phyloP scores from a whole-genome alignment of 2,329 filamentous ascomycete species.

The Chrysosporium keratinophilum region DNA sequence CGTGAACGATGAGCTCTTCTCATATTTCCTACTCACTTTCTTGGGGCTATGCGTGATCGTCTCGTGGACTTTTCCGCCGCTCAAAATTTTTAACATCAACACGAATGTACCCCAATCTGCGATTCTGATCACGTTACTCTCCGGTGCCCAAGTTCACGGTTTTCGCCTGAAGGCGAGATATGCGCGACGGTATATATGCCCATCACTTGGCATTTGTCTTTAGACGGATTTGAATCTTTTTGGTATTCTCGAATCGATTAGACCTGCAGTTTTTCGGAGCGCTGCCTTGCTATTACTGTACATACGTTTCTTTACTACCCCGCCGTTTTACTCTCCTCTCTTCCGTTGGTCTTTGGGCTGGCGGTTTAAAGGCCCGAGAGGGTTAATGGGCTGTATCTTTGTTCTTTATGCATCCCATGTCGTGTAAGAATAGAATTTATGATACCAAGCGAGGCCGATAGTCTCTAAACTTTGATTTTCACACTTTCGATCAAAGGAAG shows the following conservation, averaged over 20 bases:
- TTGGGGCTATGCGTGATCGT: background rate
- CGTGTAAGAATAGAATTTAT: slow-evolving; percentile 3
- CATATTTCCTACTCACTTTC: too few species aligned
- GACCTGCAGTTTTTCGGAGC: background rate
- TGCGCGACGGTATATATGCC: too few species aligned
- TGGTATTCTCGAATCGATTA: background rate
- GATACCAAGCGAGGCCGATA: background rate
- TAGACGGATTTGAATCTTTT: background rate
- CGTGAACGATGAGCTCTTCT: background rate
- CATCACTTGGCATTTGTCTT: too few species aligned
- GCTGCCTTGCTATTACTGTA: background rate
- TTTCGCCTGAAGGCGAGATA: too few species aligned
- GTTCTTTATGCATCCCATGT: background rate
- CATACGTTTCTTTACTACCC: too few species aligned
- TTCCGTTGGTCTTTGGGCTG: background rate
- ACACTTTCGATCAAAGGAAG: too few species aligned
- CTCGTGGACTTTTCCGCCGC: background rate
- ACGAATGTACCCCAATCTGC: too few species aligned
- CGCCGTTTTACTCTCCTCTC: background rate
- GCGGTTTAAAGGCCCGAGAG: background rate
- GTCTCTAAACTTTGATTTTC: too few species aligned
- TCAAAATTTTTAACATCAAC: background rate
- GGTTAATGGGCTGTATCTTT: background rate
- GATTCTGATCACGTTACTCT: too few species aligned
- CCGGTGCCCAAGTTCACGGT: too few species aligned